phyloP scores from a whole-genome alignment of 305 asterid species.

The Fraxinus albicans region DNA sequence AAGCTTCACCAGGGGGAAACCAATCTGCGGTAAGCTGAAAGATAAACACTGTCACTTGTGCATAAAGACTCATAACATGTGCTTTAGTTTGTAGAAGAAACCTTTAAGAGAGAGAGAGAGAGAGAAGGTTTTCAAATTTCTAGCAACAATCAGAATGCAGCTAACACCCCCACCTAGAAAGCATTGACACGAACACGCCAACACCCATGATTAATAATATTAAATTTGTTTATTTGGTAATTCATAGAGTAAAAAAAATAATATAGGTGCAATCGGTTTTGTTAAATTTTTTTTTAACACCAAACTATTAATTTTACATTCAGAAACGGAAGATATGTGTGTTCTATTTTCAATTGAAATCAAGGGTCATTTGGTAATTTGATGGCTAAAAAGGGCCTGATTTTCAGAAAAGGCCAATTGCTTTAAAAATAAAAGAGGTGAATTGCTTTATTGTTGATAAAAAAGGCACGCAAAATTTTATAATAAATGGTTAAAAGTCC shows the following conservation, averaged over 20 bases:
- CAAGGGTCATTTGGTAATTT: background rate
- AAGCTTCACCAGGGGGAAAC: conserved; percentile 87
- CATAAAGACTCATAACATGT: conserved; percentile 11
- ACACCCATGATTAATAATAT: background rate
- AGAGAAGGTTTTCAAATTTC: background rate
- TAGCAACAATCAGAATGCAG: conserved; percentile 13
- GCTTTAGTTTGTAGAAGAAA: conserved; percentile 1
- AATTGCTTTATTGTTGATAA: background rate
- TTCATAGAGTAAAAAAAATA: background rate
- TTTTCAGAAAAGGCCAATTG: background rate
- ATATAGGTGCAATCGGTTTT: background rate
- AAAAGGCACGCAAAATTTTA: background rate
- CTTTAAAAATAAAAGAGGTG: background rate
- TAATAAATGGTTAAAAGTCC: background rate
- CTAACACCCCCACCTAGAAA: background rate
- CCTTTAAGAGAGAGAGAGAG: background rate
- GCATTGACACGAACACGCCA: background rate
- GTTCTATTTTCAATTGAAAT: background rate
- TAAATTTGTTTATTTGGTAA: background rate
- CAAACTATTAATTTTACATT: background rate
- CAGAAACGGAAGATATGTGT: background rate
- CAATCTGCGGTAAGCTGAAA: conserved; percentile 79
- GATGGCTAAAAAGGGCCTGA: background rate
- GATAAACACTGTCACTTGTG: conserved; percentile 10
- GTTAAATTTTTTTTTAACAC: background rate